phyloP scores from a whole-genome alignment of 345 rosid species.

The Iberis pinnata region DNA sequence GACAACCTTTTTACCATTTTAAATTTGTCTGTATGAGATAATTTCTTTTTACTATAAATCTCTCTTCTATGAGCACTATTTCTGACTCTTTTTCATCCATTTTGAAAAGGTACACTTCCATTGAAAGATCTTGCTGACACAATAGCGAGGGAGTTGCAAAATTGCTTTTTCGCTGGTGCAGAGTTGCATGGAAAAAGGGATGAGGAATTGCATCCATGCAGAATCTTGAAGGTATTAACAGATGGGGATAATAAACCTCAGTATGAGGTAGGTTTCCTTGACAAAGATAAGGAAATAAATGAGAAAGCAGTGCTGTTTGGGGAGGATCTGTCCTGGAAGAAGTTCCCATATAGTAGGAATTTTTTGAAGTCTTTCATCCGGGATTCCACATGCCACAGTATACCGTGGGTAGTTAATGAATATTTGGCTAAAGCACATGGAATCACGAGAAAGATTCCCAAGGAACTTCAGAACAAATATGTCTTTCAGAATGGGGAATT shows the following conservation, averaged over 20 bases:
- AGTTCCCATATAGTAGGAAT: conserved; percentile 63
- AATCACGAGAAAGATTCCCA: conserved; percentile 58
- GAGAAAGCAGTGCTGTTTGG: conserved; percentile 43
- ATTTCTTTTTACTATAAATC: neutral
- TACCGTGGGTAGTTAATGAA: conserved; percentile 84
- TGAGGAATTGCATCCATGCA: conserved; percentile 52
- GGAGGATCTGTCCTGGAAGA: conserved; percentile 66
- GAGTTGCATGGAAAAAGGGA: conserved; percentile 59
- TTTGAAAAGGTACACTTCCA: conserved; percentile 70
- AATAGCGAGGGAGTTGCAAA: conserved; percentile 54
- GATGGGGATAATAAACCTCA: conserved; percentile 34
- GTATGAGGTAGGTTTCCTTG: conserved; percentile 72
- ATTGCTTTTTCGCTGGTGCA: conserved; percentile 50
- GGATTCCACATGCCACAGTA: conserved; percentile 72
- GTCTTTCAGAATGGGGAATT: conserved; percentile 56
- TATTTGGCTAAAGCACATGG: conserved; percentile 59
- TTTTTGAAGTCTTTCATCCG: conserved; percentile 84
- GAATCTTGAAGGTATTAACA: conserved; percentile 43
- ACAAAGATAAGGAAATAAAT: conserved; percentile 41
- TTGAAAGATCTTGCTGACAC: conserved; percentile 78
- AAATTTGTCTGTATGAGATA: conserved; percentile 3
- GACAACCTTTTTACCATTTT: neutral
- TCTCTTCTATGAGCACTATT: neutral
- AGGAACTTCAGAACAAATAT: conserved; percentile 49
- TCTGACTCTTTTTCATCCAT: conserved; percentile 7